These are phyloP conservation scores for Rhizopus delemar DNA, from an alignment of 371 early-diverging fungal species.

Conservation along the genomic window DNA sequence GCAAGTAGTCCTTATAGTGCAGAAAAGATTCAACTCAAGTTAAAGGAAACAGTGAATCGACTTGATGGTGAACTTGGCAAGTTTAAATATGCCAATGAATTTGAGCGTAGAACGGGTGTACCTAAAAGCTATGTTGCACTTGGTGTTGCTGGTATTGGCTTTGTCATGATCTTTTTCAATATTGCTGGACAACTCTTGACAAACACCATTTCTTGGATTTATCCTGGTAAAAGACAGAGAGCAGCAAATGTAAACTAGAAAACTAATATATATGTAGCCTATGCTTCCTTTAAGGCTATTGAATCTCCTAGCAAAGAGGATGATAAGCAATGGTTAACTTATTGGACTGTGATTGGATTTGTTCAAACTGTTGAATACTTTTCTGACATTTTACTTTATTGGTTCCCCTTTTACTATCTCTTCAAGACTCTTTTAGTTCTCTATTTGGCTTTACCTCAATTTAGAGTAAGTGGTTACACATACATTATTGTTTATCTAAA, in stretches of 20 bases:
- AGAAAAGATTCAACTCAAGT: conserved; percentile 11
- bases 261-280: conserved; percentile 55
- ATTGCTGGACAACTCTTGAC: conserved; percentile 78
- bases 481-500: background rate
- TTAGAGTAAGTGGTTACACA: conserved; percentile 56
- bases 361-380: conserved; percentile 86
- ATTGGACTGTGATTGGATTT: conserved; percentile 87
- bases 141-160: conserved; percentile 59
- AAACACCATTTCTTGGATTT: conserved; percentile 83
- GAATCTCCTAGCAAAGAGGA: conserved; percentile 77
- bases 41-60: conserved; percentile 7
- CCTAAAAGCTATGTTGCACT: conserved; percentile 82
- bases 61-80: conserved; percentile 70
- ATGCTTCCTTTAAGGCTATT: conserved; percentile 89
- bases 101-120: conserved; percentile 72
- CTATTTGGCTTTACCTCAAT: conserved; percentile 82
- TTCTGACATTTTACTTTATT: conserved; percentile 78
- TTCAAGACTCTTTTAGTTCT: conserved; percentile 86
- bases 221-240: conserved; percentile 60
- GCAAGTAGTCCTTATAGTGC: conserved; percentile 9
- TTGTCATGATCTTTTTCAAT: conserved; percentile 86
- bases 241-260: background rate
- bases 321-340: conserved; percentile 89
- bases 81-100: conserved; percentile 57
- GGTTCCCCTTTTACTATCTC: conserved; percentile 93